Evolutionary conservation across 495 filamentous ascomycete species (phyloP), one percentile per base, ranked within the genome.

Genomic region (Cudoniella acicularis): DNA sequence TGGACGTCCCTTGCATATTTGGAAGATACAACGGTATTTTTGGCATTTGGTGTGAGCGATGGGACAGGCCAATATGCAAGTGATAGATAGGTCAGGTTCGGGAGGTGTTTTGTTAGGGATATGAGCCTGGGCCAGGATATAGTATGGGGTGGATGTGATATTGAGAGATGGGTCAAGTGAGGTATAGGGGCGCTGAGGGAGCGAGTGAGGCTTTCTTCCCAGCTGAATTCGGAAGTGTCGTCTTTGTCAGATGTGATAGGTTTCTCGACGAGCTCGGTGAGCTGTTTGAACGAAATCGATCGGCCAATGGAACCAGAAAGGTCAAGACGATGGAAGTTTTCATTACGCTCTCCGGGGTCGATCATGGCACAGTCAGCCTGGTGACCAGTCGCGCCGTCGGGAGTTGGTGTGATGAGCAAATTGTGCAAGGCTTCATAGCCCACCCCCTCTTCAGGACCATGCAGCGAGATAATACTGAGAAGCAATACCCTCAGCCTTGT

Each of bases 61-160:
- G 91, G 91, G 18, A 79, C 73, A 1, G 92, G 90, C 92, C 92
- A 96, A 68, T 87, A 82, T 10, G 89, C 87, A 3, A 96, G 74
- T 24, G 85, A 90, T 2, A 96, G 79, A 60, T 94, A 87, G 0
- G 90, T 92, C 40, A 94, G 73, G 0, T 74, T 83, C 0, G 83
- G 75, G 0, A 90, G 68, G 49, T 83, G 82, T 0, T 78, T 70
- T 0, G 85, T 74, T n/a, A 92, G 70, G 3, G 74, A 59, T 11
- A 93, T 74, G 21, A 94, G 79, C 6, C 82, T 76, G 13, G 79
- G 77, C 90, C 90, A 94, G 24, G 82, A 88, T 9, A 80, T 79
- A 18, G 62, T 30, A 9, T 62, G 16, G 2, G 72, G 70, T 27
- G 76, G 71, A 56, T 83, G 60, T 0, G 79, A 76, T 0, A 86